Evolutionary conservation across 83 land plant genomes (phyloP).

Genomic region (Thuja plicata): DNA sequence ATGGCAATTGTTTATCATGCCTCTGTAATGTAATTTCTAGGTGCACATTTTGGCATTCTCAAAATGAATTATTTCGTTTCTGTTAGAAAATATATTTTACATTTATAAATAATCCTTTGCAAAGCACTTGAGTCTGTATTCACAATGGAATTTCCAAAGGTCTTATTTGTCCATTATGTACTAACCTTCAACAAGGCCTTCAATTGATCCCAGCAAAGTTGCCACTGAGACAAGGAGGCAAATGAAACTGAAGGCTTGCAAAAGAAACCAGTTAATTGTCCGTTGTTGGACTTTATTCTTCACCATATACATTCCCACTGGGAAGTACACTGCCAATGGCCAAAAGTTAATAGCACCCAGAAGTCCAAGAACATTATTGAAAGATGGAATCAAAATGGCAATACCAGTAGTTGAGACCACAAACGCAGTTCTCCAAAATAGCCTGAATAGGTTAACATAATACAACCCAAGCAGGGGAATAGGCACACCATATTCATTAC

Average conservation of each 20-base stretch:
- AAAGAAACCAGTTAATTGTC: conserved; percentile 57
- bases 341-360: conserved; percentile 40
- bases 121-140: not conserved
- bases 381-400: conserved; percentile 41
- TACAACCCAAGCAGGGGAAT: conserved; percentile 18
- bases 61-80: not conserved
- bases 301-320: conserved; percentile 32
- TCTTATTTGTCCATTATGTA: not conserved
- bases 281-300: conserved; percentile 35
- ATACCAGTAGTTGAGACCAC: conserved; percentile 31
- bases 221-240: conserved; percentile 60
- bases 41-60: not conserved
- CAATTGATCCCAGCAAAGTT: conserved; percentile 65
- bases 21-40: not conserved
- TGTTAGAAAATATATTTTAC: not conserved
- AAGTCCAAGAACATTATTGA: conserved; percentile 40
- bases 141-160: not conserved
- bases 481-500: conserved; percentile 3
- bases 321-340: conserved; percentile 50
- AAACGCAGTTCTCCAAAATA: conserved; percentile 31
- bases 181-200: conserved; percentile 38
- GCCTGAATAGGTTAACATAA: conserved; percentile 27
- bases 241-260: conserved; percentile 49
- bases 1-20: not conserved
- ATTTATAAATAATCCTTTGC: not conserved